These are phyloP conservation scores for Phoma sp. DNA, from an alignment of 2,329 filamentous ascomycete species.

Conservation along the genomic window DNA sequence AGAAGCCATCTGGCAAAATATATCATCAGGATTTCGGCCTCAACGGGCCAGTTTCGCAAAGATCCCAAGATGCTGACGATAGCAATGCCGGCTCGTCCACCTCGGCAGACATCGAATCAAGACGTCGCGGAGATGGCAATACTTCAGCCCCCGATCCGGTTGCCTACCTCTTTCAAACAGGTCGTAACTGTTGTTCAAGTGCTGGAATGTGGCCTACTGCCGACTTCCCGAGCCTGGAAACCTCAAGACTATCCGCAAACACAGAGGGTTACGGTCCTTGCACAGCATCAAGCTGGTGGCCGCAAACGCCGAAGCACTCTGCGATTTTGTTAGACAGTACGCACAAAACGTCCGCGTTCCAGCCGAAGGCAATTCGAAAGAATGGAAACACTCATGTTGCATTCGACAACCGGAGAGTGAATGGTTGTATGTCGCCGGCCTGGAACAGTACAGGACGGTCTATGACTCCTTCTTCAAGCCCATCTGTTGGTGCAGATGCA, in stretches of 20 bases:
- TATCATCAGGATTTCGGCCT: conserved; percentile 18
- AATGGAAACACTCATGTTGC: neutral
- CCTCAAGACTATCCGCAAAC: conserved; percentile 13
- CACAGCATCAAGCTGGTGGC: conserved; percentile 23
- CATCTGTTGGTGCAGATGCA: neutral
- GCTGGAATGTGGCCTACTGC: conserved; percentile 30
- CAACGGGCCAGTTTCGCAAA: neutral
- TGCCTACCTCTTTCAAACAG: conserved; percentile 26
- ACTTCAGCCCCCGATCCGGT: conserved; percentile 1
- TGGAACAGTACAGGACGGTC: neutral
- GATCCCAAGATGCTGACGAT: neutral
- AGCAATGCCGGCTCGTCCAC: neutral
- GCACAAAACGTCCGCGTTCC: conserved; percentile 14
- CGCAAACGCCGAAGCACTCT: conserved; percentile 14
- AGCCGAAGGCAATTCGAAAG: neutral
- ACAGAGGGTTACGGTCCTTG: conserved; percentile 13
- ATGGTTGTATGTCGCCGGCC: conserved; percentile 10
- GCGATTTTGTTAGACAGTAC: conserved; percentile 5
- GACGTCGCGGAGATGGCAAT: neutral
- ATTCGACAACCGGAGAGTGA: neutral
- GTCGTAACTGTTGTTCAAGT: conserved; percentile 29
- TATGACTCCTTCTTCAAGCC: neutral
- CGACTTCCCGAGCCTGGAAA: neutral
- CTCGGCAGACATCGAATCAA: neutral
- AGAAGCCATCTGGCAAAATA: conserved; percentile 17